Evolutionary conservation across 352 stramenopile species (phyloP).

Genomic region (Globisporangium takayamanum): DNA sequence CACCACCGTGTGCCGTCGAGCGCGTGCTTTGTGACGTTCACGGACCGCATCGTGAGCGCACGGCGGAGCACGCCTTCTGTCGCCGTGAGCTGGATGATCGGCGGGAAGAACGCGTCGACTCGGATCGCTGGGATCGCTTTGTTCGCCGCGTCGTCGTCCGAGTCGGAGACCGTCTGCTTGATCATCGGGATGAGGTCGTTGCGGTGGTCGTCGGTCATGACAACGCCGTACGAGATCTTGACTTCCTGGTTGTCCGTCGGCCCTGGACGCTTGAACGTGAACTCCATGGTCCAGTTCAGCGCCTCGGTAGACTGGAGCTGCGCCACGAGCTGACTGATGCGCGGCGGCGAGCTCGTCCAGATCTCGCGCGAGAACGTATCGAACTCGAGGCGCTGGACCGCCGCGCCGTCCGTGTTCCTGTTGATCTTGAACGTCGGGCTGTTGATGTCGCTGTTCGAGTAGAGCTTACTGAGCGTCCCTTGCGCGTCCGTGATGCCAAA

Average conservation of each 20-base stretch:
- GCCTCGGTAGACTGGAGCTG: slow-evolving; percentile 61
- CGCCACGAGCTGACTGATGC: slow-evolving; percentile 56
- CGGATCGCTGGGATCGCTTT: slow-evolving; percentile 31
- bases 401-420: slow-evolving; percentile 62
- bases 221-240: slow-evolving; percentile 37
- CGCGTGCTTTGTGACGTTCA: slow-evolving; percentile 59
- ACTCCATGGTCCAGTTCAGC: slow-evolving; percentile 69
- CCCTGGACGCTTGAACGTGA: slow-evolving; percentile 62
- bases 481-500: slow-evolving; percentile 73
- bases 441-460: slow-evolving; percentile 70
- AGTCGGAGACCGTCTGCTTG: slow-evolving; percentile 38
- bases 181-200: slow-evolving; percentile 69
- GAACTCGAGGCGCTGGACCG: slow-evolving; percentile 73
- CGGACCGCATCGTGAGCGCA: slow-evolving; percentile 41
- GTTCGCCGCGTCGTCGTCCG: slow-evolving; percentile 14
- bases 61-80: slow-evolving; percentile 49
- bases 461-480: slow-evolving; percentile 70
- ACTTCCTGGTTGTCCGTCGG: slow-evolving; percentile 55
- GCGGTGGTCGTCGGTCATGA: slow-evolving; percentile 53
- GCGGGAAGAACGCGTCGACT: slow-evolving; percentile 44
- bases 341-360: slow-evolving; percentile 67
- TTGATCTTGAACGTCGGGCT: slow-evolving; percentile 59
- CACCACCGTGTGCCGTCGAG: slow-evolving; percentile 57
- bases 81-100: slow-evolving; percentile 69
- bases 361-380: slow-evolving; percentile 70